phyloP scores from a whole-genome alignment of 495 filamentous ascomycete genomes.

The Jackrogersella multiformis region DNA sequence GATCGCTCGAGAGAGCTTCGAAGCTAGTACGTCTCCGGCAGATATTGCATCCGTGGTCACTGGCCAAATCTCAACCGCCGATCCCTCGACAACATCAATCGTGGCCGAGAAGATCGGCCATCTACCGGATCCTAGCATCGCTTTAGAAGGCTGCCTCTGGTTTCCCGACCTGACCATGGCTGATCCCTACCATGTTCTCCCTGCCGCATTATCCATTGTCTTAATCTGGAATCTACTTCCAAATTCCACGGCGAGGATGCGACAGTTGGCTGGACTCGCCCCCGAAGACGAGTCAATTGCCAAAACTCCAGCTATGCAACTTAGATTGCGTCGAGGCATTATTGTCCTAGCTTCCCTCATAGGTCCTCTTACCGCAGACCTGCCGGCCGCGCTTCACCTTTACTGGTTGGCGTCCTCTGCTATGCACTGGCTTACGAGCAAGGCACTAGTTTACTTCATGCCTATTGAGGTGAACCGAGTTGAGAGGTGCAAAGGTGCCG shows the following conservation, averaged over 20 bases:
- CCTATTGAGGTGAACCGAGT: constrained; percentile 32
- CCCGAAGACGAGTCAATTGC: background rate
- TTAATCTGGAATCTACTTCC: constrained; percentile 57
- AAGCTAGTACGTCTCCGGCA: background rate
- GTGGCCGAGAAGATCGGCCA: constrained; percentile 5
- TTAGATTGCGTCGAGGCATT: constrained; percentile 48
- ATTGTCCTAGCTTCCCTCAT: constrained; percentile 51
- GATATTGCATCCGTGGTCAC: background rate
- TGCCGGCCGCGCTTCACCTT: constrained; percentile 72
- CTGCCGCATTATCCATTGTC: constrained; percentile 62
- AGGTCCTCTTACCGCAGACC: constrained; percentile 59
- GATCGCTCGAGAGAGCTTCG: background rate
- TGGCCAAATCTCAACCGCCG: constrained; percentile 4
- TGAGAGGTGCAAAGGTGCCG: constrained; percentile 35
- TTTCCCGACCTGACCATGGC: constrained; percentile 76
- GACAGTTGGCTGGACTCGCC: constrained; percentile 27
- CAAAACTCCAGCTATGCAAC: constrained; percentile 13
- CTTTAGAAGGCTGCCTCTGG: constrained; percentile 80
- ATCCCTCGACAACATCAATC: background rate
- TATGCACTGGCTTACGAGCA: constrained; percentile 20
- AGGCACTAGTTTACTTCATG: constrained; percentile 34
- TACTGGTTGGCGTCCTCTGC: constrained; percentile 72
- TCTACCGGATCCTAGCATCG: constrained; percentile 64
- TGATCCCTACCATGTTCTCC: constrained; percentile 75
- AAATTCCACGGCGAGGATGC: constrained; percentile 16